These are phyloP conservation scores for Plectranthus barbatus DNA, from an alignment of 257 asterid genomes.

Conservation along the genomic window DNA sequence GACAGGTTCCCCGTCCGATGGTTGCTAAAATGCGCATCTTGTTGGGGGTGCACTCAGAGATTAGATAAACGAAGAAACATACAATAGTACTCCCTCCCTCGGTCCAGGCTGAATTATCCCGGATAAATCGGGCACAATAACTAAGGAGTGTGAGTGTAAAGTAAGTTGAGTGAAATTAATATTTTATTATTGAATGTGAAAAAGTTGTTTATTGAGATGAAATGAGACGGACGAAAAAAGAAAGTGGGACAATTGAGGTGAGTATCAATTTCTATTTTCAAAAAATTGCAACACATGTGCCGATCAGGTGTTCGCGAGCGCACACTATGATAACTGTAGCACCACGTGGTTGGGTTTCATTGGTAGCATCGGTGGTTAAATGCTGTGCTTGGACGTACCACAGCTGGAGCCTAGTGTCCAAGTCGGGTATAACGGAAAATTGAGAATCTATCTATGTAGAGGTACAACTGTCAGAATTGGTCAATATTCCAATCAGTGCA, in stretches of 20 bases:
- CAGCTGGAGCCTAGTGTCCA: background rate
- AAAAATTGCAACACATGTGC: background rate
- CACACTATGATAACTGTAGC: background rate
- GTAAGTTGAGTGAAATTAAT: too few relatives aligned
- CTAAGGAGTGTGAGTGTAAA: too few relatives aligned
- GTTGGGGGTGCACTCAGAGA: constrained; percentile 10
- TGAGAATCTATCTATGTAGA: background rate
- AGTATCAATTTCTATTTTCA: background rate
- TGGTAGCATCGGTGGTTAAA: background rate
- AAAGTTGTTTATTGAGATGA: too few relatives aligned
- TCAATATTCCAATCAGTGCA: background rate
- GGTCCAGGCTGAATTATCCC: too few relatives aligned
- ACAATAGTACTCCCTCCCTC: too few relatives aligned
- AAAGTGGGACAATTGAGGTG: too few relatives aligned
- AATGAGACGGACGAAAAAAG: too few relatives aligned
- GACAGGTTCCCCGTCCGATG: constrained; percentile 25
- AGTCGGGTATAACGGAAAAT: background rate
- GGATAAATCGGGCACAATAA: too few relatives aligned
- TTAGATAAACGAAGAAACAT: background rate
- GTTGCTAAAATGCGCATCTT: constrained; percentile 23
- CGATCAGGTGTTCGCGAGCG: background rate
- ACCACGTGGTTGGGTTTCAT: background rate
- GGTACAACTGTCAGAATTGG: constrained; percentile 2
- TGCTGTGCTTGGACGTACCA: background rate
- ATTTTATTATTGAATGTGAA: too few relatives aligned